Evolutionary conservation across 2,329 filamentous ascomycete species (phyloP).

Genomic region (Cytospora mali): DNA sequence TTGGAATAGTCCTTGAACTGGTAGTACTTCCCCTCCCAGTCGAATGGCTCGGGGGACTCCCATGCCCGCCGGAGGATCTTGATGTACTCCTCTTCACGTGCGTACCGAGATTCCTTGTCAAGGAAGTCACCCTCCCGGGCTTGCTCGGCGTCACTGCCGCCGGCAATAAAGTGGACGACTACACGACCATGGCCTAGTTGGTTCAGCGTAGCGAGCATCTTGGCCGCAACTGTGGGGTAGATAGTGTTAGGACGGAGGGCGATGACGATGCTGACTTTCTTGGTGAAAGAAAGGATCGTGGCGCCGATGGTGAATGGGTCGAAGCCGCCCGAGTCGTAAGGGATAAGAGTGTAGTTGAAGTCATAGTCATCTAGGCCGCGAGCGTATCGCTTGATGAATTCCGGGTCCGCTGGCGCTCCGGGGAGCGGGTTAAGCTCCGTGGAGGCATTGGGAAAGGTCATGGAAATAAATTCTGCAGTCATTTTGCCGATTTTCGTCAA

Average conservation of each 20-base stretch:
- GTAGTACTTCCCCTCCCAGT: constrained; percentile 64
- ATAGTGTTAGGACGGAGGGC: constrained; percentile 64
- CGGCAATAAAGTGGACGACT: constrained; percentile 66
- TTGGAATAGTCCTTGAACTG: constrained; percentile 61
- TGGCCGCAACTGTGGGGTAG: constrained; percentile 64
- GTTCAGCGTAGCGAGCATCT: constrained; percentile 62
- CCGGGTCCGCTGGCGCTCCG: constrained; percentile 54
- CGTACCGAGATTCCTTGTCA: constrained; percentile 60
- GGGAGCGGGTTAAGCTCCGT: constrained; percentile 58
- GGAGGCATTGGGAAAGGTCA: constrained; percentile 59
- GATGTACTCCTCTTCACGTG: constrained; percentile 63
- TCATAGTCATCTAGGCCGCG: constrained; percentile 60
- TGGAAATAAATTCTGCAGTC: constrained; percentile 60
- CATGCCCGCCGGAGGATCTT: constrained; percentile 61
- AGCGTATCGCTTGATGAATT: constrained; percentile 59
- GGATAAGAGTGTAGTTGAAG: constrained; percentile 64
- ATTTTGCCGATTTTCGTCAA: constrained; percentile 35
- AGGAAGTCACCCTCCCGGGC: constrained; percentile 63
- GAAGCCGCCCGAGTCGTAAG: constrained; percentile 57
- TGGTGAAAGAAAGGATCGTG: constrained; percentile 58
- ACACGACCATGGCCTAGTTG: constrained; percentile 60
- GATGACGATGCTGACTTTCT: constrained; percentile 63
- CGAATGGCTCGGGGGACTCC: constrained; percentile 58
- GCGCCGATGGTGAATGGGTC: constrained; percentile 63
- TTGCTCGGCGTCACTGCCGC: constrained; percentile 62